These are phyloP conservation scores for Prinsepia uniflora DNA, from an alignment of 306 rosid species.

Conservation along the genomic window DNA sequence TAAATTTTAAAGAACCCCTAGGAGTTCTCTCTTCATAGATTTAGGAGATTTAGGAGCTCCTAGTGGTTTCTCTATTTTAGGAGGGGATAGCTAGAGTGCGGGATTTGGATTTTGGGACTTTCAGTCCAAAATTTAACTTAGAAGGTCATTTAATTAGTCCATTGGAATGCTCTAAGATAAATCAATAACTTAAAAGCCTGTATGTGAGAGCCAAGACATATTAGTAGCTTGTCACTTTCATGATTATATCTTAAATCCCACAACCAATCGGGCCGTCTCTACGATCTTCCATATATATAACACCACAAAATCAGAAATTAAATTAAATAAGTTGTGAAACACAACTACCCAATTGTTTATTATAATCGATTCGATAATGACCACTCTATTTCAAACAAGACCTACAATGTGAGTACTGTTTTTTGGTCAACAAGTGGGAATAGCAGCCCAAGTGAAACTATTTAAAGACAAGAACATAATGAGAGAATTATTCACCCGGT, in stretches of 20 bases:
- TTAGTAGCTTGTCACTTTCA: background rate
- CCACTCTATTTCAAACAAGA: background rate
- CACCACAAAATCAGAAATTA: background rate
- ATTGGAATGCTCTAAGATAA: background rate
- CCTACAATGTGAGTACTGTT: background rate
- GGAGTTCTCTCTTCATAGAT: too few relatives aligned
- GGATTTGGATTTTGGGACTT: too few relatives aligned
- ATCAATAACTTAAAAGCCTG: background rate
- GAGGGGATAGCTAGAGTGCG: too few relatives aligned
- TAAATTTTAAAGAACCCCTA: too few relatives aligned
- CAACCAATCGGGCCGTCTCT: background rate
- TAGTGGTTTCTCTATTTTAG: too few relatives aligned
- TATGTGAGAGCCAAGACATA: background rate
- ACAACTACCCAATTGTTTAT: background rate
- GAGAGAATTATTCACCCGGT: background rate
- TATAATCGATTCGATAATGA: background rate
- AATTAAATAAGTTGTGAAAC: background rate
- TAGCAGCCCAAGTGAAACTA: background rate
- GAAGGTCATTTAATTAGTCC: too few relatives aligned
- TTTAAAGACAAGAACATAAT: background rate
- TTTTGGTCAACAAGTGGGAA: too few relatives aligned
- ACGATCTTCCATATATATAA: background rate
- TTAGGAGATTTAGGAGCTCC: too few relatives aligned
- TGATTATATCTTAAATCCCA: background rate
- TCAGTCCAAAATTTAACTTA: too few relatives aligned